Percentiles rank a stretch among this genome's conserved stretches.
Conservation (phyloP, 148 eudicot genomes). For the Rhododendron griersonianum region DNA sequence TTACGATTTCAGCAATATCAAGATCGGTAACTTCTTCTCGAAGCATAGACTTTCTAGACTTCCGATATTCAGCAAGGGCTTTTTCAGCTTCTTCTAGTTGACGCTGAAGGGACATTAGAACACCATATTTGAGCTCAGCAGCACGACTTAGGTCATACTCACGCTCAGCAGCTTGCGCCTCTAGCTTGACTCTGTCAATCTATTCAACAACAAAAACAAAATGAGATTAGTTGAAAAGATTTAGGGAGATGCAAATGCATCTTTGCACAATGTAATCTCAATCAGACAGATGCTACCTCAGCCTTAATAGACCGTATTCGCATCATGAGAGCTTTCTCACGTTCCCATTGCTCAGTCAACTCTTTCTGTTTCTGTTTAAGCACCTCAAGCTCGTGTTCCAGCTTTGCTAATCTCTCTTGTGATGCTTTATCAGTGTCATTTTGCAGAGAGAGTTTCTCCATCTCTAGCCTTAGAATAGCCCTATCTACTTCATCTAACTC, state of each 20-base stretch:
- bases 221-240: neutral
- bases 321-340: slow-evolving; percentile 27
- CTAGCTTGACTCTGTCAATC: slow-evolving; percentile 32
- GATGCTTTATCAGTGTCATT: slow-evolving; percentile 31
- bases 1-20: slow-evolving; percentile 32
- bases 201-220: neutral
- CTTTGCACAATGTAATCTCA: neutral
- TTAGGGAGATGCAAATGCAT: neutral
- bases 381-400: slow-evolving; percentile 15
- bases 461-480: slow-evolving; percentile 64
- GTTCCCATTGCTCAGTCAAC: slow-evolving; percentile 30
- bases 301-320: slow-evolving; percentile 27
- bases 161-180: slow-evolving; percentile 31
- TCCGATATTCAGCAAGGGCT: slow-evolving; percentile 24
- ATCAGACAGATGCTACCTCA: slow-evolving; percentile 13
- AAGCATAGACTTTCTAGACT: slow-evolving; percentile 21
- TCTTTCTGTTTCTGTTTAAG: slow-evolving; percentile 25
- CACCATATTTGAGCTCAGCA: slow-evolving; percentile 30
- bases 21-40: slow-evolving; percentile 29
- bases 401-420: slow-evolving; percentile 25
- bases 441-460: slow-evolving; percentile 27
- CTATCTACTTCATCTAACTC: slow-evolving; percentile 93
- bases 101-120: slow-evolving; percentile 21
- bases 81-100: slow-evolving; percentile 28
- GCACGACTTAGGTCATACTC: slow-evolving; percentile 32